Conservation (phyloP, 2,329 filamentous ascomycete species). For the Aureobasidium sp. region DNA sequence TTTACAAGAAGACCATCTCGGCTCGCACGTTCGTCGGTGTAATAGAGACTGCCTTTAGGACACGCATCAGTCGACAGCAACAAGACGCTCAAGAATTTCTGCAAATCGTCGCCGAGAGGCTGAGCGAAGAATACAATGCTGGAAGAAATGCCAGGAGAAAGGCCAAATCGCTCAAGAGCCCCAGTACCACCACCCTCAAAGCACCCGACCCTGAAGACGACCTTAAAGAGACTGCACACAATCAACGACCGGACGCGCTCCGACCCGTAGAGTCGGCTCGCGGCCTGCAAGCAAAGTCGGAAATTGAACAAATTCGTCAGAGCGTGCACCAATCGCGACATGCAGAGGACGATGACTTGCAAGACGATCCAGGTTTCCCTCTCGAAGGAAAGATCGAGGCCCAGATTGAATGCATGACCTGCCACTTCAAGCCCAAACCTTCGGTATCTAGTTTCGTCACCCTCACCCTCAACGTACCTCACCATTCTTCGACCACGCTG, state of each 20-base stretch:
- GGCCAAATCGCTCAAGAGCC: conserved; percentile 33
- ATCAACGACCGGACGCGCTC: not conserved
- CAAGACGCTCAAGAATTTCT: conserved; percentile 97
- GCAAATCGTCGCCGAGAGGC: conserved; percentile 83
- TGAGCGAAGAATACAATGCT: conserved; percentile 91
- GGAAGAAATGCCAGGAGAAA: conserved; percentile 64
- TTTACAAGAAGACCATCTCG: conserved; percentile 89
- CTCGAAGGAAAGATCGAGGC: conserved; percentile 89
- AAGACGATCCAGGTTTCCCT: conserved; percentile 64
- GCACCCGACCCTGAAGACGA: not conserved
- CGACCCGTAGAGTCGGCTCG: conserved; percentile 1
- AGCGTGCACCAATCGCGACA: conserved; percentile 12
- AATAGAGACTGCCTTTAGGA: conserved; percentile 78
- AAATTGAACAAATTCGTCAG: conserved; percentile 12
- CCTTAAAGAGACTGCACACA: not conserved
- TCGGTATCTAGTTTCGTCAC: conserved; percentile 83
- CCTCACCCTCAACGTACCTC: conserved; percentile 83
- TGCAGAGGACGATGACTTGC: conserved; percentile 28
- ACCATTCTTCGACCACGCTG: conserved; percentile 68
- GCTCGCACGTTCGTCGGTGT: conserved; percentile 76
- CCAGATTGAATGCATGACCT: conserved; percentile 89
- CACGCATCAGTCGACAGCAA: conserved; percentile 87
- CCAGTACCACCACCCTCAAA: not conserved
- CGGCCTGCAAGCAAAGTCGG: conserved; percentile 1
- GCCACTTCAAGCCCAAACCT: conserved; percentile 81